A percentile compares a stretch with the other conserved stretches of the same genome.
Conservation (phyloP, 768 basidiomycete genomes). For the Gelatoporia subvermispora region DNA sequence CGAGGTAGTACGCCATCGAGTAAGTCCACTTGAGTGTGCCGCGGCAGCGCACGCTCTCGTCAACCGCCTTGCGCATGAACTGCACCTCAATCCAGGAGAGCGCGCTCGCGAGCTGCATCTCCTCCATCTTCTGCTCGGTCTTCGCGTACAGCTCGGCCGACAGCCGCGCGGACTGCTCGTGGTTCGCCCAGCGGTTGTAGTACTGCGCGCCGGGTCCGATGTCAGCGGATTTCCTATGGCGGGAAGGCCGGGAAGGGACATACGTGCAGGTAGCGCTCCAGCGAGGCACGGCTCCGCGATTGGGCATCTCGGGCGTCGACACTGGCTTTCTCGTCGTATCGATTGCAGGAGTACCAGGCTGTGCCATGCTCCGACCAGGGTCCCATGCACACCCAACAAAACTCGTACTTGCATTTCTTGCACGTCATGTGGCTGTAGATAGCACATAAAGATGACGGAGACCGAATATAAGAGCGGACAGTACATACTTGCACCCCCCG, state of each 20-base stretch:
- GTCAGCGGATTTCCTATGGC: conserved; percentile 3
- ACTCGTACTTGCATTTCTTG: conserved; percentile 98
- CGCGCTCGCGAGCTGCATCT: conserved; percentile 90
- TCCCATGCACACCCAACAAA: conserved; percentile 99
- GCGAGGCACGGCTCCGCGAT: conserved; percentile 80
- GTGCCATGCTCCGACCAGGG: conserved; percentile 98
- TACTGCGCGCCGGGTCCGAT: conserved; percentile 49
- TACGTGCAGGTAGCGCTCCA: conserved; percentile 95
- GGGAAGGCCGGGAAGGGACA: conserved; percentile 24
- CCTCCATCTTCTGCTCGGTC: conserved; percentile 99
- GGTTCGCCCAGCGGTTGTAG: conserved; percentile 99
- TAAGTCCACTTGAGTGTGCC: conserved; percentile 99
- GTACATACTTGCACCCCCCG: conserved; percentile 97
- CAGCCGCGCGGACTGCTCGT: conserved; percentile 98
- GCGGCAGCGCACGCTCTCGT: conserved; percentile 83
- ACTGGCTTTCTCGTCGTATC: conserved; percentile 90
- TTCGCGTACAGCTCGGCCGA: conserved; percentile 88
- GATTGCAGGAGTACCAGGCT: conserved; percentile 96
- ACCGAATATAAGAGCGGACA: background rate
- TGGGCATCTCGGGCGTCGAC: conserved; percentile 89
- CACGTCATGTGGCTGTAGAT: conserved; percentile 93
- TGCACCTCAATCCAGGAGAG: conserved; percentile 99
- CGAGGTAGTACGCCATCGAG: conserved; percentile 97
- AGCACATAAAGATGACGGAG: conserved; percentile 1
- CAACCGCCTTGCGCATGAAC: conserved; percentile 98